A percentile compares a stretch with the other conserved stretches of the same genome.
Evolutionary conservation across 148 eudicot species (phyloP).

Genomic region (Rhododendron kiyosumense): DNA sequence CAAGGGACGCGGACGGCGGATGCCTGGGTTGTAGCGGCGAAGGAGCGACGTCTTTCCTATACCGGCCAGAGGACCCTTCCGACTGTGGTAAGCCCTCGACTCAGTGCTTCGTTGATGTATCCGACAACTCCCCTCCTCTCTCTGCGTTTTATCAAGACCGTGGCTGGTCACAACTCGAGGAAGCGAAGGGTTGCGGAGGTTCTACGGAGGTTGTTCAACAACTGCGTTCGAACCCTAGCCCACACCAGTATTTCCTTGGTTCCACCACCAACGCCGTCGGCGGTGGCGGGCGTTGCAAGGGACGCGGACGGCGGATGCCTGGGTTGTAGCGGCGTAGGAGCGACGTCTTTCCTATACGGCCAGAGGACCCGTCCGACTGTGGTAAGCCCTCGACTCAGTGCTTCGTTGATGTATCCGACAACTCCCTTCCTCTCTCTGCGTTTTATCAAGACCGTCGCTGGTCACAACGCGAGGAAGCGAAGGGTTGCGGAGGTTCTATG

Average conservation of each 20-base stretch:
- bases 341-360: slow-evolving; percentile 36
- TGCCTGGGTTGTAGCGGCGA: slow-evolving; percentile 50
- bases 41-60: slow-evolving; percentile 35
- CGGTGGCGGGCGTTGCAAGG: slow-evolving; percentile 33
- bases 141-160: too few species aligned
- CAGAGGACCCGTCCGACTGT: slow-evolving; percentile 30
- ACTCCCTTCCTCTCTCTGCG: neutral
- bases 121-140: neutral
- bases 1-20: slow-evolving; percentile 15
- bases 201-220: too few species aligned
- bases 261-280: slow-evolving; percentile 9
- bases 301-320: slow-evolving; percentile 23
- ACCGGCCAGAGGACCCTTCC: slow-evolving; percentile 43
- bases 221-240: too few species aligned
- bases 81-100: too few species aligned
- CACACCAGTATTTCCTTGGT: slow-evolving; percentile 29
- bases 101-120: too few species aligned
- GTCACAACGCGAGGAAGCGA: too few species aligned
- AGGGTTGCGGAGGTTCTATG: too few species aligned
- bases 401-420: too few species aligned
- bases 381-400: too few species aligned
- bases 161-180: too few species aligned
- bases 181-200: too few species aligned
- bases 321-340: slow-evolving; percentile 39
- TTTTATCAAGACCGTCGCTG: too few species aligned